A percentile compares a stretch with the other conserved stretches of the same genome.
These are phyloP conservation scores for Crassisporium funariophilum DNA, from an alignment of 768 basidiomycete species.

Conservation along the genomic window DNA sequence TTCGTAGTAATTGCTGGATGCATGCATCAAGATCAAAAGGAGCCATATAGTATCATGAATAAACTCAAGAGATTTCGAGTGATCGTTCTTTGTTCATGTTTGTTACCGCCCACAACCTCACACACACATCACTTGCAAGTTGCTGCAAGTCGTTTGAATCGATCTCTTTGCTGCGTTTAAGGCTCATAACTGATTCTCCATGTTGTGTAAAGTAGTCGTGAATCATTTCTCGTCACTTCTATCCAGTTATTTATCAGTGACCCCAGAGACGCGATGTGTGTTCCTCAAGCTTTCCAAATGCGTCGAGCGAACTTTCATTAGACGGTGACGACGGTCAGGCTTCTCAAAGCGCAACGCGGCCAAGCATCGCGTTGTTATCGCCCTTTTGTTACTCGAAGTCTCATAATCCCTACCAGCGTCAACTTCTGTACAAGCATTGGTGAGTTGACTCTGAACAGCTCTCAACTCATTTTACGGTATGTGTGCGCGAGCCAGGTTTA, in stretches of 20 bases:
- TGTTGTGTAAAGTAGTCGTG: neutral
- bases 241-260: no score
- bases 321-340: conserved; percentile 18
- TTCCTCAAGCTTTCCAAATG: conserved; percentile 11
- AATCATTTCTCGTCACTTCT: neutral
- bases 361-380: conserved; percentile 39
- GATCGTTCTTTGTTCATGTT: conserved; percentile 35
- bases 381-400: conserved; percentile 12
- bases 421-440: no score
- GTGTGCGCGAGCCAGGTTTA: no score
- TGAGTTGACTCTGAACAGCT: no score
- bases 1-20: conserved; percentile 85
- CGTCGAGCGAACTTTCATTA: conserved; percentile 4
- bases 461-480: no score
- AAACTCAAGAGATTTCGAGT: conserved; percentile 22
- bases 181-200: no score
- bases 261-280: conserved; percentile 2
- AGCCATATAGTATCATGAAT: conserved; percentile 40
- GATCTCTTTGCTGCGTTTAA: no score
- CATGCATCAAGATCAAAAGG: conserved; percentile 97
- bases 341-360: conserved; percentile 17
- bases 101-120: conserved; percentile 40
- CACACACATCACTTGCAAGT: no score
- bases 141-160: no score
- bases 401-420: neutral